A percentile compares a stretch with the other conserved stretches of the same genome.
phyloP scores from a whole-genome alignment of 805 yeast species.

The Starmerella etchellsii region DNA sequence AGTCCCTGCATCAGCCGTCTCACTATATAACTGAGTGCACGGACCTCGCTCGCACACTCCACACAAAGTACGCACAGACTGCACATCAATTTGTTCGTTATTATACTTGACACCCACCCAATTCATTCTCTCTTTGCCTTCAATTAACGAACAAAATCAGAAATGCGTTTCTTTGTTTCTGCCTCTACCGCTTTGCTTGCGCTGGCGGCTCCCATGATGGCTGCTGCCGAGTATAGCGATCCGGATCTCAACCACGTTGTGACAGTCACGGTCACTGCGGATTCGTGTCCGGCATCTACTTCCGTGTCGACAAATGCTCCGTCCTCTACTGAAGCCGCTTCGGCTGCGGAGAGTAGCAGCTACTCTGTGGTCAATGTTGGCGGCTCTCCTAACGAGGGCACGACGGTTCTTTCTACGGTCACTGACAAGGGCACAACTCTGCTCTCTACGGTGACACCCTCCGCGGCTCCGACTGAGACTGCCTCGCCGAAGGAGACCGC shows the following conservation, averaged over 20 bases:
- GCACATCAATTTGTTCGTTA: too few relatives aligned
- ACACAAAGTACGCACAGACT: neutral
- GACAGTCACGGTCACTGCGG: conserved; percentile 19
- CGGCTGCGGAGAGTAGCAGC: conserved; percentile 4
- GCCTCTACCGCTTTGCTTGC: conserved; percentile 3
- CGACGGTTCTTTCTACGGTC: conserved; percentile 11
- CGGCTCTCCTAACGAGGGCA: conserved; percentile 12
- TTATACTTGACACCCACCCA: too few relatives aligned
- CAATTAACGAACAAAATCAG: too few relatives aligned
- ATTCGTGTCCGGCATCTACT: conserved; percentile 10
- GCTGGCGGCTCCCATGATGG: conserved; percentile 3
- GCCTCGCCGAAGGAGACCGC: too few relatives aligned
- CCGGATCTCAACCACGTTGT: conserved; percentile 22
- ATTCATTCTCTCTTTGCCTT: too few relatives aligned
- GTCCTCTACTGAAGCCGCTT: neutral
- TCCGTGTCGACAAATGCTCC: neutral
- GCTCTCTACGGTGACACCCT: too few relatives aligned
- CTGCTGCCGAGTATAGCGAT: conserved; percentile 17
- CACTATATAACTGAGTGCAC: neutral
- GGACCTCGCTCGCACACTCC: too few relatives aligned
- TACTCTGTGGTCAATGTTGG: conserved; percentile 24
- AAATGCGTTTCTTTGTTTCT: conserved; percentile 10
- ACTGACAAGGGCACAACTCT: too few relatives aligned
- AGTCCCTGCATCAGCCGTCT: neutral
- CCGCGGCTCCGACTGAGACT: too few relatives aligned